Percentiles rank a stretch among this genome's conserved stretches.
These are phyloP conservation scores for Cupressus sempervirens DNA, from an alignment of 75 land plant species.

Conservation along the genomic window DNA sequence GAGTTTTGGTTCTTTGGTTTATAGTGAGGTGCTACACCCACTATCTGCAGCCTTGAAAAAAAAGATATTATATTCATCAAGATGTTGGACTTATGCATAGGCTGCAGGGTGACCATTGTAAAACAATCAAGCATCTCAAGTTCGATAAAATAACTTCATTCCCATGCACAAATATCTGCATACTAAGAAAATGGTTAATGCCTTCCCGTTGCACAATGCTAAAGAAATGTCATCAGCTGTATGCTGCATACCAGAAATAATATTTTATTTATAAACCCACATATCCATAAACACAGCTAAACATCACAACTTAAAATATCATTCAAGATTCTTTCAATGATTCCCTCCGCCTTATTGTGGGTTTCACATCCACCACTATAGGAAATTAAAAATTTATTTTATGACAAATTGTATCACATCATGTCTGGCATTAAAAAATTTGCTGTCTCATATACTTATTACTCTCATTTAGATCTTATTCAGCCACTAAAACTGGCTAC, in stretches of 20 bases:
- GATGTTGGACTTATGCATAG: too few species aligned
- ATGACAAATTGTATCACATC: neutral
- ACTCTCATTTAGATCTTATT: neutral
- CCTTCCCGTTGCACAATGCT: neutral
- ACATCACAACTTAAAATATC: neutral
- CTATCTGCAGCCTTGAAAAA: too few species aligned
- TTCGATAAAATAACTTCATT: neutral
- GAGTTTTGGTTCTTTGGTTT: too few species aligned
- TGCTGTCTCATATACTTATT: neutral
- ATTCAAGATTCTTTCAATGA: neutral
- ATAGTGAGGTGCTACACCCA: too few species aligned
- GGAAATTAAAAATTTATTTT: neutral
- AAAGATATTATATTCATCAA: neutral
- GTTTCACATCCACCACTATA: neutral
- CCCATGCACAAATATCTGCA: neutral
- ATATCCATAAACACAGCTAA: too few species aligned
- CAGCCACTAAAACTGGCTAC: neutral
- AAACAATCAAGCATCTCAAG: neutral
- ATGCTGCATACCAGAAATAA: too few species aligned
- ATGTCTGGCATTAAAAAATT: neutral
- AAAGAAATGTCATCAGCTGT: neutral
- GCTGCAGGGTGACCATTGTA: too few species aligned
- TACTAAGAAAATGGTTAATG: neutral
- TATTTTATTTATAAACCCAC: too few species aligned
- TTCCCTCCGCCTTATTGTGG: neutral